Evolutionary conservation across 1,284 basidiomycete genomes (phyloP).

Genomic region (Fomes fomentarius): DNA sequence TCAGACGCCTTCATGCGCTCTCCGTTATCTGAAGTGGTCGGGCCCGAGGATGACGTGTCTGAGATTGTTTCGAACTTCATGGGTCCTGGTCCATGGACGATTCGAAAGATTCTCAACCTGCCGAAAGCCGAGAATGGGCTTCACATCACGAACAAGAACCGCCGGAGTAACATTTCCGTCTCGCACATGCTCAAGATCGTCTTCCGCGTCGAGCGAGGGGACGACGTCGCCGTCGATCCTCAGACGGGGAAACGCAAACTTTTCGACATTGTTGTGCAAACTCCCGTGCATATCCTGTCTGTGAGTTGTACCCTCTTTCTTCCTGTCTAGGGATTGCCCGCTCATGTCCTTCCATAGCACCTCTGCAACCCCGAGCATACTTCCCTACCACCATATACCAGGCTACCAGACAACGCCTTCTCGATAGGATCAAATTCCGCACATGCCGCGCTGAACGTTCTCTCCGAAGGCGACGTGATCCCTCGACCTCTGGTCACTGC

Average conservation of each 20-base stretch:
- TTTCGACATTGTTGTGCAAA: constrained; percentile 91
- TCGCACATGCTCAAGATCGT: constrained; percentile 84
- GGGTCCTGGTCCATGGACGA: constrained; percentile 77
- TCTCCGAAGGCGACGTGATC: constrained; percentile 15
- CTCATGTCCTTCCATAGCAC: constrained; percentile 59
- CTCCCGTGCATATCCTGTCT: constrained; percentile 79
- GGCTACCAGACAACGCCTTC: constrained; percentile 14
- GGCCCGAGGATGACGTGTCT: constrained; percentile 48
- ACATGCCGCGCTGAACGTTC: constrained; percentile 10
- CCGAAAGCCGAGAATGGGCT: constrained; percentile 60
- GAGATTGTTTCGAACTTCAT: constrained; percentile 64
- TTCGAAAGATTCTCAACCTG: constrained; percentile 58
- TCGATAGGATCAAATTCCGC: background rate
- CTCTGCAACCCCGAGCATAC: constrained; percentile 81
- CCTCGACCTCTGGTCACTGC: constrained; percentile 1
- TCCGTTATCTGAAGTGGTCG: constrained; percentile 49
- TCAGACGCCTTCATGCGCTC: constrained; percentile 58
- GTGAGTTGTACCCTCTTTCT: constrained; percentile 46
- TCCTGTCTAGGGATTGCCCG: background rate
- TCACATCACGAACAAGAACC: constrained; percentile 85
- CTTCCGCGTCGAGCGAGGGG: constrained; percentile 85
- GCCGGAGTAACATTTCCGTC: constrained; percentile 79
- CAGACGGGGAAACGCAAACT: constrained; percentile 76
- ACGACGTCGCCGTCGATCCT: constrained; percentile 64
- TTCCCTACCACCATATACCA: constrained; percentile 72